These are phyloP conservation scores for Termitomyces sp. DNA, from an alignment of 768 basidiomycete genomes.

Conservation along the genomic window DNA sequence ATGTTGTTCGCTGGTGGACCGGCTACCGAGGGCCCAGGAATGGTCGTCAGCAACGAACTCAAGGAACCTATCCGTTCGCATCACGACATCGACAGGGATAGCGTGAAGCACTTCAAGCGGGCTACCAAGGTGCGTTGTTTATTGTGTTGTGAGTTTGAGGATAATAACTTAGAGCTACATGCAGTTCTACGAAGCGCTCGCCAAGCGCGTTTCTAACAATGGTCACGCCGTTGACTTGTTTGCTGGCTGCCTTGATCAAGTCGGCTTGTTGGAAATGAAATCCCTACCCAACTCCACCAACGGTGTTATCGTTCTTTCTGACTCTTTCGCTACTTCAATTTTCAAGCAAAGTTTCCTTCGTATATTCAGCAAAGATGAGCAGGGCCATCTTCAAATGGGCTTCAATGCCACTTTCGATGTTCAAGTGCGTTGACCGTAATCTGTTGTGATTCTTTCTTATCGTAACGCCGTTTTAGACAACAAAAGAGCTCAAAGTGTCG, in stretches of 20 bases:
- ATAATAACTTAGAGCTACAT: conserved; percentile 8
- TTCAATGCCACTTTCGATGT: conserved; percentile 99
- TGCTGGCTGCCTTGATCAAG: conserved; percentile 96
- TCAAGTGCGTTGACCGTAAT: conserved; percentile 53
- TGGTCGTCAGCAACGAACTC: conserved; percentile 93
- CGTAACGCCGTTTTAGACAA: conserved; percentile 55
- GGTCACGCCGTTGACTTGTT: conserved; percentile 96
- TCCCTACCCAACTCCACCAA: conserved; percentile 93
- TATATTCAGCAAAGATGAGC: conserved; percentile 88
- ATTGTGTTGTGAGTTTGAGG: neutral
- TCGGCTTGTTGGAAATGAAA: conserved; percentile 97
- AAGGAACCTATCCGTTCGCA: conserved; percentile 98
- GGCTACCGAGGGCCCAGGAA: conserved; percentile 93
- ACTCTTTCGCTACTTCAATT: conserved; percentile 95
- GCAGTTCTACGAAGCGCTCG: conserved; percentile 94
- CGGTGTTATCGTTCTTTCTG: conserved; percentile 92
- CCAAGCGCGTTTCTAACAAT: conserved; percentile 89
- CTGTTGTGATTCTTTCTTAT: neutral
- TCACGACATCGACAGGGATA: conserved; percentile 97
- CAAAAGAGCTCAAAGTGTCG: conserved; percentile 97
- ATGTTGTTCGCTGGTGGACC: conserved; percentile 97
- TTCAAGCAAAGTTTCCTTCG: conserved; percentile 98
- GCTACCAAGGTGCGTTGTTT: conserved; percentile 82
- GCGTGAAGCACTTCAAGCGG: conserved; percentile 95
- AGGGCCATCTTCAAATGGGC: conserved; percentile 93